These are phyloP conservation scores for Proliferodiscus dingleyae DNA, from an alignment of 2,329 filamentous ascomycete species.

Conservation along the genomic window DNA sequence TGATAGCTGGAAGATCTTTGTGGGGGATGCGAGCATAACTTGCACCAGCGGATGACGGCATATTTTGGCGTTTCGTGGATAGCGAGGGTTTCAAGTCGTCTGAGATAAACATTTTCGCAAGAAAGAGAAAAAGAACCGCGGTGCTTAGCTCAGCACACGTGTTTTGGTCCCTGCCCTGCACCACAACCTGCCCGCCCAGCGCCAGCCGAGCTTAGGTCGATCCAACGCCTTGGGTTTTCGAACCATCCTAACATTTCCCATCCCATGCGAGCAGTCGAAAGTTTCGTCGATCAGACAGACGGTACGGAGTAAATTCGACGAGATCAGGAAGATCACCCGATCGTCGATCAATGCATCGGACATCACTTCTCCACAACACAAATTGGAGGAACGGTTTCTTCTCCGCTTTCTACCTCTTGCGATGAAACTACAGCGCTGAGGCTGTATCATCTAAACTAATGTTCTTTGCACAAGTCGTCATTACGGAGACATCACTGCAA, in stretches of 20 bases:
- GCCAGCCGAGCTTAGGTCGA: not conserved
- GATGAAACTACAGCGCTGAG: not conserved
- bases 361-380: conserved; percentile 1
- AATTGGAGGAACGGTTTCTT: conserved; percentile 3
- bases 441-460: conserved; percentile 3
- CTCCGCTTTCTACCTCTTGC: conserved; percentile 5
- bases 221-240: not conserved
- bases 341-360: not conserved
- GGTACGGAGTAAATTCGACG: not conserved
- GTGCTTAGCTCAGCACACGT: no score
- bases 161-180: no score
- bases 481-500: no score
- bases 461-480: no score
- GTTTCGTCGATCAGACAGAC: conserved; percentile 15
- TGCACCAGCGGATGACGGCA: no score
- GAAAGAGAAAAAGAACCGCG: no score
- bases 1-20: no score
- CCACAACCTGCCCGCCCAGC: no score
- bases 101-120: no score
- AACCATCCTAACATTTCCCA: not conserved
- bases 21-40: no score
- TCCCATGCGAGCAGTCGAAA: not conserved
- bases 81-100: no score
- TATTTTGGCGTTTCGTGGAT: no score
- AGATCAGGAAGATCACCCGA: not conserved